These are phyloP conservation scores for Hymenochaete sp. DNA, from an alignment of 1,284 basidiomycete genomes.

Conservation along the genomic window DNA sequence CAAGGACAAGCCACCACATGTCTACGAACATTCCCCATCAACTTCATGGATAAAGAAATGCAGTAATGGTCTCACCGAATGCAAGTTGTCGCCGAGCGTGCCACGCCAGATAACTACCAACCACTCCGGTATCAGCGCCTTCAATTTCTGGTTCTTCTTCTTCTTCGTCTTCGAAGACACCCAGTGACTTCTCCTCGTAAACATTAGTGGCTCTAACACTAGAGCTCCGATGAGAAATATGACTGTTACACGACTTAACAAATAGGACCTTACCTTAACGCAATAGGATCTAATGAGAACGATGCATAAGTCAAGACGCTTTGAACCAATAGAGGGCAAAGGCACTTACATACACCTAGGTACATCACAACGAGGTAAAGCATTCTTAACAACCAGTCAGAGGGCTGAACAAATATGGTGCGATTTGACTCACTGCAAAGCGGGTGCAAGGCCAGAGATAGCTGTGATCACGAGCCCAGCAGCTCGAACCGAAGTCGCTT, in stretches of 20 bases:
- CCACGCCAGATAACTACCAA: conserved; percentile 69
- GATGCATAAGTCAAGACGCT: conserved; percentile 1
- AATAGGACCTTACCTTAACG: conserved; percentile 34
- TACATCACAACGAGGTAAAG: conserved; percentile 90
- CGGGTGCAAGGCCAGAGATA: conserved; percentile 65
- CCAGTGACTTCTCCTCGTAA: conserved; percentile 85
- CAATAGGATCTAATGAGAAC: conserved; percentile 53
- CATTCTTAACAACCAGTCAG: conserved; percentile 40
- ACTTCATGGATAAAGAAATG: not conserved
- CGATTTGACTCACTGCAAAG: conserved; percentile 58
- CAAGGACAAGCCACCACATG: conserved; percentile 84
- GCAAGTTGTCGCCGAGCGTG: conserved; percentile 84
- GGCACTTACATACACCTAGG: conserved; percentile 57
- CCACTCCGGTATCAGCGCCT: conserved; percentile 47
- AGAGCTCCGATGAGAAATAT: not conserved
- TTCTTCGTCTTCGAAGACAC: conserved; percentile 42
- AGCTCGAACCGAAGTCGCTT: conserved; percentile 76
- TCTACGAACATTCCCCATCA: conserved; percentile 34
- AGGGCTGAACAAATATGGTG: not conserved
- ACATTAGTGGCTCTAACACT: conserved; percentile 91
- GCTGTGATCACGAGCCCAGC: conserved; percentile 80
- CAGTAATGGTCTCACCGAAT: conserved; percentile 28
- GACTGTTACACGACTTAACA: not conserved
- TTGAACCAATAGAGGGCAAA: conserved; percentile 2
- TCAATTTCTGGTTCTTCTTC: conserved; percentile 35